These are phyloP conservation scores for Phytophthora hybrid DNA, from an alignment of 352 stramenopile species.

Conservation along the genomic window DNA sequence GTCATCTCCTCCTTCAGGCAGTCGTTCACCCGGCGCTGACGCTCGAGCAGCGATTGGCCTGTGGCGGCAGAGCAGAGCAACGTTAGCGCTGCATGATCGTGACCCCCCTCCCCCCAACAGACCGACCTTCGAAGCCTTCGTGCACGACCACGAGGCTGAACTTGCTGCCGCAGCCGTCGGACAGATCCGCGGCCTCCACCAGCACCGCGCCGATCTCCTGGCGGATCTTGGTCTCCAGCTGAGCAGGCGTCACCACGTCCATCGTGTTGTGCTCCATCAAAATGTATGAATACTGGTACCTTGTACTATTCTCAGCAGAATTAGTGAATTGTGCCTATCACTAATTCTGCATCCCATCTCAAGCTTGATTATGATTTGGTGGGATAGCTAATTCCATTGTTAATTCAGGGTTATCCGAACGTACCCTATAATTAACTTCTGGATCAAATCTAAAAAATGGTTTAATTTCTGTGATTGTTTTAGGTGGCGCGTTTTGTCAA, in stretches of 20 bases:
- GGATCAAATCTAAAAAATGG: no score
- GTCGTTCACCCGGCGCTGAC: slow-evolving; percentile 82
- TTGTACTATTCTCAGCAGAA: no score
- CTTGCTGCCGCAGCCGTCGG: slow-evolving; percentile 84
- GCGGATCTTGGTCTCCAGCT: slow-evolving; percentile 67
- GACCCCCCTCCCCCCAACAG: neutral
- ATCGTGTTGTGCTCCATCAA: slow-evolving; percentile 27
- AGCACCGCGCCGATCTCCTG: slow-evolving; percentile 67
- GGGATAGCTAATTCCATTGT: no score
- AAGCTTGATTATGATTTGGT: no score
- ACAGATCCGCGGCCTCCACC: slow-evolving; percentile 82
- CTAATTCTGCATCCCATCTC: no score
- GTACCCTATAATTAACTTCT: no score
- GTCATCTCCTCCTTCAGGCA: slow-evolving; percentile 87
- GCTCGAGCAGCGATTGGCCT: slow-evolving; percentile 81
- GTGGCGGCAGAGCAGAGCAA: neutral
- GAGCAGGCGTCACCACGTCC: slow-evolving; percentile 59
- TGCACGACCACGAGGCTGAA: slow-evolving; percentile 88
- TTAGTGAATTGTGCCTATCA: no score
- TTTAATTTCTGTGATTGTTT: no score
- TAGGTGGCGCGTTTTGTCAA: no score
- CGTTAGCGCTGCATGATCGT: neutral
- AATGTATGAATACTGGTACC: no score
- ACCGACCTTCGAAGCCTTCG: slow-evolving; percentile 76
- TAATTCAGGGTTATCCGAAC: no score